Base-by-base conservation (phyloP, 2,329 filamentous ascomycete species). In the Xylaria sp. region DNA sequence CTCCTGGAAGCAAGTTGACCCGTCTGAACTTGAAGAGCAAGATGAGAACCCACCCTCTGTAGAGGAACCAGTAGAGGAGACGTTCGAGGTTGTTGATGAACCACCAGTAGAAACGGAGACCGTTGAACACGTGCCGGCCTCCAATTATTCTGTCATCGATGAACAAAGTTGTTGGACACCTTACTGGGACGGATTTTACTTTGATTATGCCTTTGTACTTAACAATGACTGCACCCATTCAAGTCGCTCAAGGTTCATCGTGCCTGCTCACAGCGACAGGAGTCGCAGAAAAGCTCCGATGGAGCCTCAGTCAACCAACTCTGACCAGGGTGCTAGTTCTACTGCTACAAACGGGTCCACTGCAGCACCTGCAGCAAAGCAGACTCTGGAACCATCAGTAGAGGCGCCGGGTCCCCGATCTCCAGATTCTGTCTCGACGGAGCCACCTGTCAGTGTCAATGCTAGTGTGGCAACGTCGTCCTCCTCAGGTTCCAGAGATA, bases 1-100 rank as follows among this genome's bases (percentile, higher is more conserved):
- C 74, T 94, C 94, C 60, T 92, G 91, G 80, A 92, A 94, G 73
- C 91, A 96, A 58, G 89, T 91, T 60, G 92, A 96, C 67, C 80
- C 83, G 42, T 67, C 83, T 15, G 85, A 86, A 58, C 85, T 89
- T n/a, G 87, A 90, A 15, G 85, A 87, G 17, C 81, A 86, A 45
- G 81, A 83, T 46, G 77, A 80, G 62, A 72, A 12, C 55, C 69
- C 43, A n/a, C 68, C 67, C 60, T 49, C 67, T 11, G 69, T 70
- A 49, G 63, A 73, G 25, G 76, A 80, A 58, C 70, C 70, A 28
- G 67, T 72, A 2, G 73, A 76, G n/a, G 74, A 78, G 43, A 49
- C 67, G 11, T 49, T 66, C 23, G 63, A 70, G 15, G 57, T 67
- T 37, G 45, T 57, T 11, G 65, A 73, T n/a, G 61, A 66, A 33